Evolutionary conservation across 208 protist species (phyloP).

Genomic region (Herpetomonas muscarum): DNA sequence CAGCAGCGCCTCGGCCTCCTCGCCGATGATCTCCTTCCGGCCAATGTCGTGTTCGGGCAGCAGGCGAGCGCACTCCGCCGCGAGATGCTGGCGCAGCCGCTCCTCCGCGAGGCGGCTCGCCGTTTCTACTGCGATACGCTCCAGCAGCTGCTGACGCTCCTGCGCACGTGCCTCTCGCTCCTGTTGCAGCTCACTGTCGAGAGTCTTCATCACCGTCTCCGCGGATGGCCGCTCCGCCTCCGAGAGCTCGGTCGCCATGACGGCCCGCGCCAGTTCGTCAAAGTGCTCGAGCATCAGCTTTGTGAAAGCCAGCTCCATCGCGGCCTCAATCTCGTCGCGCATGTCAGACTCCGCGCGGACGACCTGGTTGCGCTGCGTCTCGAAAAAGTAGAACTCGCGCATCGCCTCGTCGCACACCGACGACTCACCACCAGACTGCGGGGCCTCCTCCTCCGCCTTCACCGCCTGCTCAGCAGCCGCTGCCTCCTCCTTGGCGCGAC

Average conservation of each 20-base stretch:
- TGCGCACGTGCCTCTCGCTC: slow-evolving; percentile 20
- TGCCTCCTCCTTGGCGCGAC: not conserved
- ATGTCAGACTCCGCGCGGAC: slow-evolving; percentile 19
- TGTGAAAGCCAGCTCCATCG: slow-evolving; percentile 33
- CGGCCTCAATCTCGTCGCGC: slow-evolving; percentile 22
- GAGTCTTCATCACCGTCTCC: slow-evolving; percentile 5
- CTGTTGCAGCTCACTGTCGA: slow-evolving; percentile 27
- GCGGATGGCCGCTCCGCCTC: slow-evolving; percentile 9
- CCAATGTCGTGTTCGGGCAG: slow-evolving; percentile 36
- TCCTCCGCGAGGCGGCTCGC: slow-evolving; percentile 20
- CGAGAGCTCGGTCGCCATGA: slow-evolving; percentile 9
- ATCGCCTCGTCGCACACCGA: slow-evolving; percentile 11
- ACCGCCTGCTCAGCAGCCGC: no score
- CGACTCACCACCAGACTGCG: not conserved
- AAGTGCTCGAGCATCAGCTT: slow-evolving; percentile 25
- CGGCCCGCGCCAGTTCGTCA: slow-evolving; percentile 6
- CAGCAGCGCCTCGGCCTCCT: slow-evolving; percentile 32
- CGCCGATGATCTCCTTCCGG: slow-evolving; percentile 20
- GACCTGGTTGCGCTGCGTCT: slow-evolving; percentile 16
- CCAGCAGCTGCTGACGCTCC: slow-evolving; percentile 20
- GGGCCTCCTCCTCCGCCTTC: not conserved
- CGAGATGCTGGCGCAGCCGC: slow-evolving; percentile 28
- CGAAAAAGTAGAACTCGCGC: slow-evolving; percentile 14
- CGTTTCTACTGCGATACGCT: slow-evolving; percentile 42
- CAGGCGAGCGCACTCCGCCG: slow-evolving; percentile 22